A percentile compares a stretch with the other conserved stretches of the same genome.
These are phyloP conservation scores for Nakazawaea populi DNA, from an alignment of 805 yeast genomes.

Conservation along the genomic window DNA sequence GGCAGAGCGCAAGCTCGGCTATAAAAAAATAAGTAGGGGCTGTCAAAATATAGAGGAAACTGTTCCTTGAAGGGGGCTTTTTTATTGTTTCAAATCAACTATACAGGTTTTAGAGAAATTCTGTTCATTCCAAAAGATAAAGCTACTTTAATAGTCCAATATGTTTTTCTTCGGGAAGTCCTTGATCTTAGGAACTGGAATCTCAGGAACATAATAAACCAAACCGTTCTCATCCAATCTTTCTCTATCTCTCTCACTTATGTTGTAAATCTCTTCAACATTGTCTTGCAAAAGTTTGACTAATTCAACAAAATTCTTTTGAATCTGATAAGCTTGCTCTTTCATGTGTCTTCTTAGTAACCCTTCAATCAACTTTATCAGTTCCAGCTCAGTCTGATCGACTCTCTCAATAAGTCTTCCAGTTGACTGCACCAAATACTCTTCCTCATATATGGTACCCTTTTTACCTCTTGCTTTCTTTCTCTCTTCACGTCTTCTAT, in stretches of 20 bases:
- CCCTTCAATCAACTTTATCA: constrained; percentile 65
- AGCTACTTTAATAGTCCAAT: constrained; percentile 44
- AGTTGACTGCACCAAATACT: constrained; percentile 80
- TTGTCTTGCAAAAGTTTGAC: constrained; percentile 49
- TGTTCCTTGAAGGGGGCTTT: too few species aligned
- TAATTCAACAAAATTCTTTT: constrained; percentile 57
- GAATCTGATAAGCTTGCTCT: constrained; percentile 80
- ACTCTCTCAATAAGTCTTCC: constrained; percentile 85
- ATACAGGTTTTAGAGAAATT: neutral
- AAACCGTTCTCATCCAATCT: constrained; percentile 87
- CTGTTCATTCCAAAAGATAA: neutral
- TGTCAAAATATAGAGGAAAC: too few species aligned
- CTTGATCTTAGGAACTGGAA: constrained; percentile 61
- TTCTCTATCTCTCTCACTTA: constrained; percentile 83
- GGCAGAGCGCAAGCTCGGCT: neutral
- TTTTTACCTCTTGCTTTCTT: constrained; percentile 96
- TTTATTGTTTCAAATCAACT: neutral
- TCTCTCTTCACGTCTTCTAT: constrained; percentile 90
- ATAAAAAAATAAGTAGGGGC: neutral
- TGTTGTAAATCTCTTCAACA: constrained; percentile 68
- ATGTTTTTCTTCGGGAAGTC: constrained; percentile 55
- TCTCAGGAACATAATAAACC: constrained; percentile 69
- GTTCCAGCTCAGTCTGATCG: constrained; percentile 69
- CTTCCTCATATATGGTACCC: constrained; percentile 97
- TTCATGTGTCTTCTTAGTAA: constrained; percentile 65